These are phyloP conservation scores for Rhexocercosporidium sp. DNA, from an alignment of 2,329 filamentous ascomycete genomes.

Conservation along the genomic window DNA sequence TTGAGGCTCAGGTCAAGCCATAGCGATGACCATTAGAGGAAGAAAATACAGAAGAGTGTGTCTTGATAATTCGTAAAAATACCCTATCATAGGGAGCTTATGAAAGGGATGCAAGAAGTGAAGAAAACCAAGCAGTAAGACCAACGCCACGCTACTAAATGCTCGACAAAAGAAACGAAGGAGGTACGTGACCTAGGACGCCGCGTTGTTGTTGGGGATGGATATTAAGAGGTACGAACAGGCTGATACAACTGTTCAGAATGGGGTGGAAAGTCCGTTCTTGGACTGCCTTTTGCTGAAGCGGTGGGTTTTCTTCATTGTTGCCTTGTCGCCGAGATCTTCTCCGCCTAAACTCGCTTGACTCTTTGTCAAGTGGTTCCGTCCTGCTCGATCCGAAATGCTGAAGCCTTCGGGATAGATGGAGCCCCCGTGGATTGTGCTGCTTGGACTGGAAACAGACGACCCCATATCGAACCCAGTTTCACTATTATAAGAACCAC, in stretches of 20 bases:
- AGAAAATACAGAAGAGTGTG: conserved; percentile 19
- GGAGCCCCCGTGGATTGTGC: conserved; percentile 68
- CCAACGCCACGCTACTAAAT: conserved; percentile 46
- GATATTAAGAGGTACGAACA: conserved; percentile 3
- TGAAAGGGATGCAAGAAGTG: conserved; percentile 37
- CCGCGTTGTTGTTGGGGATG: conserved; percentile 2
- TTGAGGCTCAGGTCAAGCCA: conserved; percentile 7
- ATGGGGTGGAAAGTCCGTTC: conserved; percentile 89
- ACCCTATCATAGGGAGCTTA: conserved; percentile 8
- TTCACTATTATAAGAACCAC: conserved; percentile 70
- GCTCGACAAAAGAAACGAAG: conserved; percentile 39
- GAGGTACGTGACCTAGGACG: conserved; percentile 9
- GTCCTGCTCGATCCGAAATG: conserved; percentile 57
- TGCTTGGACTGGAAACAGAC: conserved; percentile 74
- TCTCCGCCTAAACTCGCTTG: conserved; percentile 58
- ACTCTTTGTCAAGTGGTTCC: conserved; percentile 64
- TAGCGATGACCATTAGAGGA: conserved; percentile 4
- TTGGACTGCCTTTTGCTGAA: conserved; percentile 96
- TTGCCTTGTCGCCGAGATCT: conserved; percentile 42
- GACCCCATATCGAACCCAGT: conserved; percentile 73
- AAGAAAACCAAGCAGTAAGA: conserved; percentile 26
- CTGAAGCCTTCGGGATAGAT: conserved; percentile 58
- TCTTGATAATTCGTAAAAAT: conserved; percentile 31
- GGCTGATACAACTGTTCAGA: conserved; percentile 53
- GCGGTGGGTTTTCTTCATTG: conserved; percentile 59